phyloP scores from a whole-genome alignment of 306 rosid genomes.

The Fragaria ananassa region DNA sequence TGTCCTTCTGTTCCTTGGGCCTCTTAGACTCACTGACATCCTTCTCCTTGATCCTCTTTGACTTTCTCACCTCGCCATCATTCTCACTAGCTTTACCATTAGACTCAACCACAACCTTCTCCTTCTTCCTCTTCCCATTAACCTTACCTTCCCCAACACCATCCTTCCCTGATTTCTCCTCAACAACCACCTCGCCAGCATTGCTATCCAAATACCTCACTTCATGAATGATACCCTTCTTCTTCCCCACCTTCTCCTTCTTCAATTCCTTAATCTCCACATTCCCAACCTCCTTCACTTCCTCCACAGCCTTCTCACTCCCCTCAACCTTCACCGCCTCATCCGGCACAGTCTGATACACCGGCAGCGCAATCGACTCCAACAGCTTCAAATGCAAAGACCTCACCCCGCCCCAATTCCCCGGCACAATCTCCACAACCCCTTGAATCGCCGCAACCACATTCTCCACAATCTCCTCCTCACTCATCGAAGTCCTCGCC shows the following conservation, averaged over 20 bases:
- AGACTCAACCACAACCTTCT: slow-evolving; percentile 26
- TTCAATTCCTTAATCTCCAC: slow-evolving; percentile 1
- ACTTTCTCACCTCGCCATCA: background rate
- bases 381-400: slow-evolving; percentile 71
- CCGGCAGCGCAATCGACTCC: slow-evolving; percentile 62
- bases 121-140: slow-evolving; percentile 47
- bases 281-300: slow-evolving; percentile 7
- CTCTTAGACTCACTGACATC: background rate
- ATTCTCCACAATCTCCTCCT: slow-evolving; percentile 54
- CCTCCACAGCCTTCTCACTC: slow-evolving; percentile 7
- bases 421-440: slow-evolving; percentile 53
- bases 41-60: slow-evolving; percentile 2
- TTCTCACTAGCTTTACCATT: slow-evolving; percentile 13
- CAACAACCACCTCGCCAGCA: slow-evolving; percentile 27
- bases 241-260: slow-evolving; percentile 30
- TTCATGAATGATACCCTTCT: slow-evolving; percentile 75
- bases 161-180: slow-evolving; percentile 23
- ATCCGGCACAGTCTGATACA: slow-evolving; percentile 64
- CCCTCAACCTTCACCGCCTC: slow-evolving; percentile 56
- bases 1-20: background rate
- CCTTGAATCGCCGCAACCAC: slow-evolving; percentile 52
- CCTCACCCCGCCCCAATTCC: slow-evolving; percentile 70
- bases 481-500: slow-evolving; percentile 47
- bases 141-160: slow-evolving; percentile 15
- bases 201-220: slow-evolving; percentile 64